Evolutionary conservation across 805 yeast species (phyloP).

Genomic region (Allodekkera sacchari): DNA sequence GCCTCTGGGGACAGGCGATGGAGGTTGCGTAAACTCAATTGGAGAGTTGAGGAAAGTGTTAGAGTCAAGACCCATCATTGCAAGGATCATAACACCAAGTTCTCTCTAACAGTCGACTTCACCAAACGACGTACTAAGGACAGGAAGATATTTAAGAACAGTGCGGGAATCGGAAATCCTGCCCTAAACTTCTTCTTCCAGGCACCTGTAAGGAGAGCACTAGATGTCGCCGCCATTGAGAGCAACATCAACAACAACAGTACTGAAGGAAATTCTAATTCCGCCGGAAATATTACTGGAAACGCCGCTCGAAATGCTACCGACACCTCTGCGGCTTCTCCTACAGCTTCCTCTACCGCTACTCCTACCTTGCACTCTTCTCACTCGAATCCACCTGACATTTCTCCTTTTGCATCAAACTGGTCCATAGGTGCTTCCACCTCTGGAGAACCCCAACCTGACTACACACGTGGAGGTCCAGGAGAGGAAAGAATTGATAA

Average conservation of each 20-base stretch:
- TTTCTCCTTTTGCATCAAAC: slow-evolving; percentile 19
- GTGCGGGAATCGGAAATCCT: slow-evolving; percentile 21
- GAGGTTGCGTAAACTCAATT: slow-evolving; percentile 83
- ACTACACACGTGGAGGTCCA: too few relatives aligned
- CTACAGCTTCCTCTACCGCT: neutral
- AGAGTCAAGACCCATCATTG: slow-evolving; percentile 56
- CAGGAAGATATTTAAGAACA: slow-evolving; percentile 18
- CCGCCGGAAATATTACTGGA: neutral
- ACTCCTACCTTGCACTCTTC: neutral
- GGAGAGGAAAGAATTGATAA: too few relatives aligned
- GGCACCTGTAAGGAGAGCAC: slow-evolving; percentile 13
- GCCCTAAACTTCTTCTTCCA: slow-evolving; percentile 21
- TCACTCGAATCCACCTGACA: slow-evolving; percentile 13
- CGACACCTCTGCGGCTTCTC: neutral
- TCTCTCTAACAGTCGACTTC: slow-evolving; percentile 36
- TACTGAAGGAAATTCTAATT: neutral
- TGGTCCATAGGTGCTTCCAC: slow-evolving; percentile 17
- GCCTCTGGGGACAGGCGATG: slow-evolving; percentile 57
- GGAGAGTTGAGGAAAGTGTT: slow-evolving; percentile 85
- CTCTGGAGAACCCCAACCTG: slow-evolving; percentile 4
- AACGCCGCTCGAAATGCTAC: neutral
- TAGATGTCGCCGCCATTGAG: slow-evolving; percentile 3
- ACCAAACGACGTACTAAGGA: slow-evolving; percentile 22
- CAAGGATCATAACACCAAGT: slow-evolving; percentile 43
- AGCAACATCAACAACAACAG: slow-evolving; percentile 2